Evolutionary conservation across 306 rosid genomes (phyloP).

Genomic region (Citrullus colocynthis): DNA sequence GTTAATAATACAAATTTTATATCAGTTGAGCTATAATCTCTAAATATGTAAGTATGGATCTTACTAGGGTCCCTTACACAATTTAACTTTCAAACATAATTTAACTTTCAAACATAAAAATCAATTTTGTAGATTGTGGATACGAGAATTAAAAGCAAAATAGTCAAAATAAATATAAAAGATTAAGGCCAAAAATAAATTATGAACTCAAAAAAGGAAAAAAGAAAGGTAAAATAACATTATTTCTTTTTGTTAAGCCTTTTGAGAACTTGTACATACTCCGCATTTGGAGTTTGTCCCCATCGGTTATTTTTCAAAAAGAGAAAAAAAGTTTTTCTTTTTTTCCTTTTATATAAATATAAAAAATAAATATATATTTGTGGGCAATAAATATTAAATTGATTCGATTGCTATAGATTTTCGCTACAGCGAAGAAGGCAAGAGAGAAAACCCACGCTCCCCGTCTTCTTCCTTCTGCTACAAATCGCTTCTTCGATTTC

Average conservation of each 20-base stretch:
- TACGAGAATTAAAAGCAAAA: too few species aligned
- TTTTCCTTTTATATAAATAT: background rate
- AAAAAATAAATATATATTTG: background rate
- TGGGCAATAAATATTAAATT: background rate
- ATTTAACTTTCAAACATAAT: too few species aligned
- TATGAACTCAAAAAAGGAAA: background rate
- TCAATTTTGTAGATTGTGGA: too few species aligned
- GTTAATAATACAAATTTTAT: too few species aligned
- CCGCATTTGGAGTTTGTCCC: background rate
- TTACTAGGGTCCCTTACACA: too few species aligned
- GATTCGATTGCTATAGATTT: background rate
- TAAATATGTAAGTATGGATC: too few species aligned
- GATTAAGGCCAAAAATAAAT: background rate
- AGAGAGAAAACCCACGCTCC: conserved; percentile 5
- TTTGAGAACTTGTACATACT: background rate
- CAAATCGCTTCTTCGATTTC: conserved; percentile 10
- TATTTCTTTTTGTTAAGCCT: background rate
- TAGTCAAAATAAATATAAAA: too few species aligned
- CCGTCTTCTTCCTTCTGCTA: background rate
- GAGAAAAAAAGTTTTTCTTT: background rate
- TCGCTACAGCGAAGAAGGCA: conserved; percentile 10
- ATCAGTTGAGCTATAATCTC: too few species aligned
- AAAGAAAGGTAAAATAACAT: background rate
- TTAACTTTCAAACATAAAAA: too few species aligned
- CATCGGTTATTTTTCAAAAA: background rate